Evolutionary conservation across 2,329 filamentous ascomycete species (phyloP).

Genomic region (Diaporthe sp.): DNA sequence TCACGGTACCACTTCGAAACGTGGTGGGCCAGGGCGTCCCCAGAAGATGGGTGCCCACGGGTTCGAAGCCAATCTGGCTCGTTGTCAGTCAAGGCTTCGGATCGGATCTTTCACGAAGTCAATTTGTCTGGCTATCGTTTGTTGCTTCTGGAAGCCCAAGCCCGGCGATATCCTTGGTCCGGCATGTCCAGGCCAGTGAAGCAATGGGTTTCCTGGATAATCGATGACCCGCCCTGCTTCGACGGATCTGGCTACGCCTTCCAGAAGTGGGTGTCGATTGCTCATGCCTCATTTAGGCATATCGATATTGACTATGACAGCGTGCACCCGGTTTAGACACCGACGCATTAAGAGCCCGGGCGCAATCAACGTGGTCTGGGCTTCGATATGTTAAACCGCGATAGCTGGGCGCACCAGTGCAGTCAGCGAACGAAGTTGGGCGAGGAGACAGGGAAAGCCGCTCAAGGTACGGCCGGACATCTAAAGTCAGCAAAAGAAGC

Average conservation of each 20-base stretch:
- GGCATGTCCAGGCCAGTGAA: not conserved
- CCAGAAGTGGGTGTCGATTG: not conserved
- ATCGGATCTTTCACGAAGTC: not conserved
- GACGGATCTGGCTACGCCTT: not conserved
- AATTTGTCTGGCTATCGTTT: not conserved
- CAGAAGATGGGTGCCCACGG: not conserved
- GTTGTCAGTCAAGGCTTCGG: not conserved
- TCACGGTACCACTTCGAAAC: constrained; percentile 23
- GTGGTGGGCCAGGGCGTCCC: not conserved
- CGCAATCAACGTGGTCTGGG: not conserved
- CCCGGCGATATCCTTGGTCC: not conserved
- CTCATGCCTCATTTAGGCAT: not conserved
- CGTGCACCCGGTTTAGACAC: not conserved
- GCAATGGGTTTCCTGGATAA: not conserved
- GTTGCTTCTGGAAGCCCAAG: not conserved
- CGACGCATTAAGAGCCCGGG: not conserved
- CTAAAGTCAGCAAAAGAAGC: not conserved
- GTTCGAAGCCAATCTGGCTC: constrained; percentile 17
- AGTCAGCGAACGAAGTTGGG: not conserved
- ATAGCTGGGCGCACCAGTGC: not conserved
- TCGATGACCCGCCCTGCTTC: not conserved
- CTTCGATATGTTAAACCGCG: not conserved
- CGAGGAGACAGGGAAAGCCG: not conserved
- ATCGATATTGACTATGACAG: not conserved
- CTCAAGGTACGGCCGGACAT: not conserved